Base-by-base conservation (phyloP, 495 filamentous ascomycete genomes). In the Penicillium odoratum region DNA sequence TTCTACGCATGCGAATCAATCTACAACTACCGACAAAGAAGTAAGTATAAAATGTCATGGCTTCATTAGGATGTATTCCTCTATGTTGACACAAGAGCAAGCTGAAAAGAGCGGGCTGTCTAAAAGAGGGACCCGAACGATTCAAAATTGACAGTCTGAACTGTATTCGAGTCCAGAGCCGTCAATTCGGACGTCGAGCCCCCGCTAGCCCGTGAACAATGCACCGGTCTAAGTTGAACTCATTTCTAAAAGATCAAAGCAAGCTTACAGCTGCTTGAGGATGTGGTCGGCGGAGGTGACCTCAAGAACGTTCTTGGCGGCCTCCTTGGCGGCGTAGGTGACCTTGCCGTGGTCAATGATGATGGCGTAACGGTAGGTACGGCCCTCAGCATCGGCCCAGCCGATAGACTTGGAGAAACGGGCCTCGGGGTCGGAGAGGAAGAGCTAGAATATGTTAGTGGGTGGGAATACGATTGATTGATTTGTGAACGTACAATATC, bases 341-440 rank as follows among this genome's bases (percentile, higher is more conserved):
- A 98, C 82, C 79, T 89, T 95, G 66, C 93, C 92, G 76, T 96
- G 83, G 75, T 97, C 92, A 64, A 98, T 78, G 58, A 95, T 72
- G 73, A 97, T 82, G 60, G 89, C 93, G 72, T 90, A 98, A 51
- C 93, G 81, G 56, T 83, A 83, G 48, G 90, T 92, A 48, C 91
- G 83, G 57, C 85, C 84, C 67, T 87, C 84, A 31, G 83, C 86
- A 25, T 83, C 80, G 42, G 85, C 84, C 92, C 93, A 98, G 72
- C 90, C 92, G 60, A 93, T 82, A 66, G 78, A 80, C 79, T 88
- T 86, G 76, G 87, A 88, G 81, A 97, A 97, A 58, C 79, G 80
- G 60, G 83, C 81, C 54, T 85, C 87, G 64, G 83, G 75, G 73
- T 98, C 93, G 59, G 85, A 86, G 65, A 94, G 84, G 84, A 98